These are phyloP conservation scores for Dactylorhiza incarnata DNA, from an alignment of 106 monocot species.

Conservation along the genomic window DNA sequence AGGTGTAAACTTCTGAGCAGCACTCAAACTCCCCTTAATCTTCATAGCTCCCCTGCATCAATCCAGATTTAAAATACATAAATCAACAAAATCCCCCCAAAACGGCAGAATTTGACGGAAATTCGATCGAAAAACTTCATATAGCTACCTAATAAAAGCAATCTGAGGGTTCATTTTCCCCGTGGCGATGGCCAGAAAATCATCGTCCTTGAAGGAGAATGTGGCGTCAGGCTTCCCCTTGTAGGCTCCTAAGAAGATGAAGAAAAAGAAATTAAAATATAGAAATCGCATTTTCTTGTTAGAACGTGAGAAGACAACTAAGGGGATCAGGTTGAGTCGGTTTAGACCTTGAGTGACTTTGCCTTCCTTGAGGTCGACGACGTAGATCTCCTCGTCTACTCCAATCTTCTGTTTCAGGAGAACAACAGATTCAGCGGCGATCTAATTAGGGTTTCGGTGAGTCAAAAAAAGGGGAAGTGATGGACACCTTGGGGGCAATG, in stretches of 20 bases:
- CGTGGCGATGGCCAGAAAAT: constrained; percentile 68
- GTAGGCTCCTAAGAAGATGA: constrained; percentile 49
- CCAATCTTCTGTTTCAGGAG: constrained; percentile 64
- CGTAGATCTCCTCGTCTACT: constrained; percentile 83
- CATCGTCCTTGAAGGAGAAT: constrained; percentile 79
- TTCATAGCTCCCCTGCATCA: constrained; percentile 73
- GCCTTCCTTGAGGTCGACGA: constrained; percentile 91
- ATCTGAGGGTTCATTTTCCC: constrained; percentile 98
- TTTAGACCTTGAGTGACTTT: constrained; percentile 69
- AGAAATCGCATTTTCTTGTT: neutral
- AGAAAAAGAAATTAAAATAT: neutral
- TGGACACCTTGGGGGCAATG: constrained; percentile 35
- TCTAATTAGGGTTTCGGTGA: constrained; percentile 6
- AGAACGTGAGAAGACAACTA: neutral
- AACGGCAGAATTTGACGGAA: neutral
- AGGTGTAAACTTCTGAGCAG: constrained; percentile 96
- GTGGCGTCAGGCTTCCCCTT: constrained; percentile 87
- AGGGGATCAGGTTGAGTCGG: too few species aligned
- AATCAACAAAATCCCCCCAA: neutral
- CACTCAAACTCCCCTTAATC: constrained; percentile 87
- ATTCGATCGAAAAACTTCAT: neutral
- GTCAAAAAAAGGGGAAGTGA: neutral
- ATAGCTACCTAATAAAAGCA: constrained; percentile 69
- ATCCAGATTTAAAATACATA: neutral
- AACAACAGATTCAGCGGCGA: neutral